A percentile compares a stretch with the other conserved stretches of the same genome.
phyloP scores from a whole-genome alignment of 164 flowering plant species.

The Vitis labrusca region DNA sequence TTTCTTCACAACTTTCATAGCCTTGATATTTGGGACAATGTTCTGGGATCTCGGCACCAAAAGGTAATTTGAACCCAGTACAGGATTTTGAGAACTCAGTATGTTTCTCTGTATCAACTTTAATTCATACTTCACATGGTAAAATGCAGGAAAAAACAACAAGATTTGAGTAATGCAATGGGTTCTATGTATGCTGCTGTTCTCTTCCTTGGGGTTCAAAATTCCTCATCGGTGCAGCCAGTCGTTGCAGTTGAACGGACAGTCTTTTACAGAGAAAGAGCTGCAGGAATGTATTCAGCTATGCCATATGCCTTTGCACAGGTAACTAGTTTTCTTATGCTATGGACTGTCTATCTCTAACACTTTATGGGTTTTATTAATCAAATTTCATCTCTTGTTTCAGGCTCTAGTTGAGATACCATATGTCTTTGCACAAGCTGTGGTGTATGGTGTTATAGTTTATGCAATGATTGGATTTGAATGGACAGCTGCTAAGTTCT shows the following conservation, averaged over 20 bases:
- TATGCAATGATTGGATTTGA: constrained; percentile 66
- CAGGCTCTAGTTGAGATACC: constrained; percentile 58
- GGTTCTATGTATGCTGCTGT: constrained; percentile 24
- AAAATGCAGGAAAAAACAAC: constrained; percentile 4
- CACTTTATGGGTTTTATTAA: too few species aligned
- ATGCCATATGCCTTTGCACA: constrained; percentile 22
- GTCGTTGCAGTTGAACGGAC: constrained; percentile 22
- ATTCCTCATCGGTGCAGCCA: constrained; percentile 19
- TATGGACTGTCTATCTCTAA: too few species aligned
- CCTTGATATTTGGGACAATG: constrained; percentile 50
- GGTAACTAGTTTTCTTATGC: not conserved
- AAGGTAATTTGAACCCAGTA: constrained; percentile 14
- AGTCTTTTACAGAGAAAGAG: constrained; percentile 24
- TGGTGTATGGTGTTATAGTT: constrained; percentile 44
- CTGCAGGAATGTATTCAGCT: constrained; percentile 28
- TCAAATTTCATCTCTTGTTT: constrained; percentile 3
- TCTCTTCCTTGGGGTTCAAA: constrained; percentile 21
- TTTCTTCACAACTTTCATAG: constrained; percentile 47
- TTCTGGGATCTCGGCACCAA: constrained; percentile 45
- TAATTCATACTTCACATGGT: too few species aligned
- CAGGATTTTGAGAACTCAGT: too few species aligned
- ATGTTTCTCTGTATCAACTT: too few species aligned
- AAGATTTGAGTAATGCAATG: constrained; percentile 16
- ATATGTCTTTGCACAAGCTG: constrained; percentile 39
- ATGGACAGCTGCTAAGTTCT: constrained; percentile 58